Conservation (phyloP, 768 basidiomycete species). For the Macrolepiota fuliginosa region DNA sequence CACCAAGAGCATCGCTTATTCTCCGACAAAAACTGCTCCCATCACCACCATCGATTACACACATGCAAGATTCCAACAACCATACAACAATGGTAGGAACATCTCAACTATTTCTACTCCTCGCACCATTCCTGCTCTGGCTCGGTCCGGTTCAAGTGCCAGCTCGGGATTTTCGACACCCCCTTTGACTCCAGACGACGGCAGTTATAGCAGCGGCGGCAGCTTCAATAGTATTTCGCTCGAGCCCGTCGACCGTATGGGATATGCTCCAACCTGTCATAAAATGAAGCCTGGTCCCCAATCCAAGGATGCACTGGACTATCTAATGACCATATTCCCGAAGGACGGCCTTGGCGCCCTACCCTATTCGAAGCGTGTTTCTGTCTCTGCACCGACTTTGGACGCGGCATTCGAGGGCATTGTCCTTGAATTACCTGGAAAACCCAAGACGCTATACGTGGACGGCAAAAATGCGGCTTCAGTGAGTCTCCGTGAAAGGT, state of each 20-base stretch:
- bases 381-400: slow-evolving; percentile 66
- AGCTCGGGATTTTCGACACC: slow-evolving; percentile 65
- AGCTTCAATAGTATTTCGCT: slow-evolving; percentile 32
- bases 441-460: slow-evolving; percentile 77
- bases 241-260: slow-evolving; percentile 38
- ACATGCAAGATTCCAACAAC: slow-evolving; percentile 12
- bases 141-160: slow-evolving; percentile 35
- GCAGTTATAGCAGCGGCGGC: slow-evolving; percentile 40
- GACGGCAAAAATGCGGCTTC: slow-evolving; percentile 80
- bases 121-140: slow-evolving; percentile 19
- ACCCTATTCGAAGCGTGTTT: slow-evolving; percentile 72
- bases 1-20: slow-evolving; percentile 17
- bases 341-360: slow-evolving; percentile 63
- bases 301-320: slow-evolving; percentile 66
- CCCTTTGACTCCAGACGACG: slow-evolving; percentile 75
- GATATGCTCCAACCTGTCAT: neutral
- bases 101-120: neutral
- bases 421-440: slow-evolving; percentile 69
- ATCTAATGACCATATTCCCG: slow-evolving; percentile 79
- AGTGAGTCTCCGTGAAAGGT: slow-evolving; percentile 85
- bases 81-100: neutral
- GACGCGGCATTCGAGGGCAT: slow-evolving; percentile 74
- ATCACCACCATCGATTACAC: slow-evolving; percentile 19
- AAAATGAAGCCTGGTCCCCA: neutral
- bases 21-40: slow-evolving; percentile 18